Evolutionary conservation across 495 filamentous ascomycete genomes (phyloP).

Genomic region (Penicillium lagena): DNA sequence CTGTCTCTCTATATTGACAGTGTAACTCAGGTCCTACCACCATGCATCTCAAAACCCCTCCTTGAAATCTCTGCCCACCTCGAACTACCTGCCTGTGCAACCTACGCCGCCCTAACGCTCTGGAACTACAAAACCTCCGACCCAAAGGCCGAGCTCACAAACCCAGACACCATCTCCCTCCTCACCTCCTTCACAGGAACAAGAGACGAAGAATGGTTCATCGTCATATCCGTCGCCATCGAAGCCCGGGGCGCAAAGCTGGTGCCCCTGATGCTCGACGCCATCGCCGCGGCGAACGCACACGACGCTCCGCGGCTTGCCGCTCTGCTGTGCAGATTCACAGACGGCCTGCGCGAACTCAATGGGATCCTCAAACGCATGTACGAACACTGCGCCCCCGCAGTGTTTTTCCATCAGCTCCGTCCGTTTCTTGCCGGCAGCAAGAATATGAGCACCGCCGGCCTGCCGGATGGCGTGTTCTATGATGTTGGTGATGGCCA

Average conservation of each 20-base stretch:
- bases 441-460: conserved; percentile 93
- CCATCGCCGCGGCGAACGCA: conserved; percentile 62
- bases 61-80: conserved; percentile 70
- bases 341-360: conserved; percentile 76
- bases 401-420: conserved; percentile 85
- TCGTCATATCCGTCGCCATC: conserved; percentile 88
- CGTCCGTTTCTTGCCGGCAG: conserved; percentile 88
- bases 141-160: conserved; percentile 63
- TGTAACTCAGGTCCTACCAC: conserved; percentile 60
- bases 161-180: conserved; percentile 75
- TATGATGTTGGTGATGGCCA: conserved; percentile 73
- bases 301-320: conserved; percentile 62
- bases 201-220: conserved; percentile 96
- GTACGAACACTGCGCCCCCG: conserved; percentile 81
- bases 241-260: conserved; percentile 84
- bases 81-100: conserved; percentile 86
- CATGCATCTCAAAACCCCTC: conserved; percentile 74
- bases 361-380: conserved; percentile 67
- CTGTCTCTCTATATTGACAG: too few species aligned
- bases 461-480: conserved; percentile 77
- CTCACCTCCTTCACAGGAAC: conserved; percentile 85
- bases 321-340: conserved; percentile 64
- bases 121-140: conserved; percentile 90
- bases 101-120: conserved; percentile 80
- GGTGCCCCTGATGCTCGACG: conserved; percentile 76